Evolutionary conservation across 306 rosid species (phyloP).

Genomic region (Prosopis cineraria): DNA sequence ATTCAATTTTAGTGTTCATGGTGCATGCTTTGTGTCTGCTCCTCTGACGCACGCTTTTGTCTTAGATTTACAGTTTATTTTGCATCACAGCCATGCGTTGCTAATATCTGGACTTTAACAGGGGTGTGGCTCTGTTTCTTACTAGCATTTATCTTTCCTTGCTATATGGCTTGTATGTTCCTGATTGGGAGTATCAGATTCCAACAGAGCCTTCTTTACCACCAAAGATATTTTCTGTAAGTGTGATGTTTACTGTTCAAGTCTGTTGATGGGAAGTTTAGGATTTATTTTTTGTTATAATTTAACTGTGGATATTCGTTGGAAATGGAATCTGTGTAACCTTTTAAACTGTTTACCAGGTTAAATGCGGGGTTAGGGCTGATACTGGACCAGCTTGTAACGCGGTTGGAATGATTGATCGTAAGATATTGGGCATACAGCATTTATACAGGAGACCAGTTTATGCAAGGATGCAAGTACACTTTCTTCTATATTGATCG

Average conservation of each 20-base stretch:
- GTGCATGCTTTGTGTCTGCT: not conserved
- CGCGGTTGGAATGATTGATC: conserved; percentile 91
- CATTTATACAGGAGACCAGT: conserved; percentile 71
- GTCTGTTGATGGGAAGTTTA: not conserved
- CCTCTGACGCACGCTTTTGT: not conserved
- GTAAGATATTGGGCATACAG: conserved; percentile 66
- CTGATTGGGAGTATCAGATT: conserved; percentile 89
- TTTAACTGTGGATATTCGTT: conserved; percentile 8
- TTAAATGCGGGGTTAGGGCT: conserved; percentile 85
- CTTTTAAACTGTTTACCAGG: conserved; percentile 45
- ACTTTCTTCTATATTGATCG: conserved; percentile 17
- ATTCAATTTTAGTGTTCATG: not conserved
- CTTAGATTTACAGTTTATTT: not conserved
- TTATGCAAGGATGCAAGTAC: conserved; percentile 74
- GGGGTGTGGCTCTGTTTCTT: conserved; percentile 60
- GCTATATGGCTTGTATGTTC: conserved; percentile 75
- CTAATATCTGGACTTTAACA: conserved; percentile 38
- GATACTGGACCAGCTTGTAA: conserved; percentile 86
- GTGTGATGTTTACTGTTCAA: conserved; percentile 31
- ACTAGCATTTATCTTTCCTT: conserved; percentile 58
- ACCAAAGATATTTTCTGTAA: conserved; percentile 66
- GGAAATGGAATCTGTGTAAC: conserved; percentile 11
- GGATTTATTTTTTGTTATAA: not conserved
- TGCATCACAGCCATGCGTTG: not conserved
- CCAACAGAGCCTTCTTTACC: conserved; percentile 45